Conservation (phyloP, 1,284 basidiomycete genomes). For the Trichosporon coremiiforme region DNA sequence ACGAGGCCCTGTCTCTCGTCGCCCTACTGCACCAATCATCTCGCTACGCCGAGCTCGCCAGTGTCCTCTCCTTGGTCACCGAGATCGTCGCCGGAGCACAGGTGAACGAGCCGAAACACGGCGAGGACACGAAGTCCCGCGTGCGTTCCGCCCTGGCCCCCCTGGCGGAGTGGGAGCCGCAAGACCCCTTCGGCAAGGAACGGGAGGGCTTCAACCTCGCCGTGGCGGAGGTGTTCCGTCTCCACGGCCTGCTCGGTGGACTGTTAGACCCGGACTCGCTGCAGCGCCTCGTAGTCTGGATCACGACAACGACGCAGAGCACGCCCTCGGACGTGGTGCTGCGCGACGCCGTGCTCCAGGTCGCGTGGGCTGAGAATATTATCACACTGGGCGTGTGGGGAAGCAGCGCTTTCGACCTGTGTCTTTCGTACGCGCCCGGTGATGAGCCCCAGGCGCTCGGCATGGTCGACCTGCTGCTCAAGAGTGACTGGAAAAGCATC, state of each 20-base stretch:
- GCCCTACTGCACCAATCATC: conserved; percentile 23
- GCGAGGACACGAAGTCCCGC: conserved; percentile 62
- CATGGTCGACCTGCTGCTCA: conserved; percentile 49
- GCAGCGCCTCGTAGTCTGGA: conserved; percentile 28
- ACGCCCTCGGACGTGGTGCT: conserved; percentile 38
- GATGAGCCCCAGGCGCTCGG: conserved; percentile 55
- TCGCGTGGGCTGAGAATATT: conserved; percentile 27
- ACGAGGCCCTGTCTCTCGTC: conserved; percentile 60
- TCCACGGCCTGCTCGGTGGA: conserved; percentile 23
- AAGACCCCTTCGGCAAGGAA: conserved; percentile 8
- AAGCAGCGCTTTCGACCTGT: conserved; percentile 31
- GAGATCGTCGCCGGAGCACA: conserved; percentile 74
- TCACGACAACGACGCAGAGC: conserved; percentile 24
- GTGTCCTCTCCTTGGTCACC: conserved; percentile 36
- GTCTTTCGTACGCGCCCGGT: conserved; percentile 41
- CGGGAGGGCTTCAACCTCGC: conserved; percentile 23
- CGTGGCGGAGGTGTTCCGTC: conserved; percentile 25
- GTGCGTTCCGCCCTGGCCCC: conserved; percentile 29
- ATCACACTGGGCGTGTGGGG: conserved; percentile 30
- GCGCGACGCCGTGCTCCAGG: conserved; percentile 66
- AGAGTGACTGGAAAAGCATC: conserved; percentile 33
- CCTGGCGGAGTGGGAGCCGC: conserved; percentile 23
- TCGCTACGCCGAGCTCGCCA: conserved; percentile 58
- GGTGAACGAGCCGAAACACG: conserved; percentile 69
- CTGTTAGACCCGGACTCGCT: conserved; percentile 22